Evolutionary conservation across 2,329 filamentous ascomycete species (phyloP).

Genomic region (Aspergillus ruber): DNA sequence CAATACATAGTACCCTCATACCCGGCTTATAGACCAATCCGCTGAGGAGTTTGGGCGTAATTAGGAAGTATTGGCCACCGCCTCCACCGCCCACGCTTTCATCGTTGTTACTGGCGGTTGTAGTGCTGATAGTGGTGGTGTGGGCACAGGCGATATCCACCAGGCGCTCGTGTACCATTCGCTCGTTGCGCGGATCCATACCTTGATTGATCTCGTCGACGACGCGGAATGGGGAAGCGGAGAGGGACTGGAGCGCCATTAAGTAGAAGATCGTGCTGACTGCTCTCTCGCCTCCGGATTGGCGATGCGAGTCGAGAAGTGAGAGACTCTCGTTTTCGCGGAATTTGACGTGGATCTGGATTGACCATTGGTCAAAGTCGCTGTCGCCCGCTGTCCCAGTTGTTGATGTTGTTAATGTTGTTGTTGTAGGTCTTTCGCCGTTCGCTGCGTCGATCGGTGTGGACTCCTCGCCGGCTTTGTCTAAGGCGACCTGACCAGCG

Average conservation of each 20-base stretch:
- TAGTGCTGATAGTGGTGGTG: background rate
- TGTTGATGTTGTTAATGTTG: background rate
- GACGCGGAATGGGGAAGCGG: slow-evolving; percentile 90
- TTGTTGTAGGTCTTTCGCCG: background rate
- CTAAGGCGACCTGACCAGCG: slow-evolving; percentile 78
- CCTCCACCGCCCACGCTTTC: slow-evolving; percentile 24
- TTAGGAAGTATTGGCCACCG: slow-evolving; percentile 82
- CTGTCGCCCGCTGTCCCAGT: slow-evolving; percentile 41
- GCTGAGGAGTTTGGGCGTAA: slow-evolving; percentile 89
- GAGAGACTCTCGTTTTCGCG: slow-evolving; percentile 79
- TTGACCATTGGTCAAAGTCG: slow-evolving; percentile 89
- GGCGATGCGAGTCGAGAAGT: slow-evolving; percentile 80
- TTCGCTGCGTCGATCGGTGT: slow-evolving; percentile 16
- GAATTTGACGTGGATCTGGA: slow-evolving; percentile 93
- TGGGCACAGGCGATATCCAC: slow-evolving; percentile 81
- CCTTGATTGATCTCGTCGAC: slow-evolving; percentile 99
- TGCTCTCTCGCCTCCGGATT: slow-evolving; percentile 91
- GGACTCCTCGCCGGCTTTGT: slow-evolving; percentile 56
- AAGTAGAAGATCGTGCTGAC: slow-evolving; percentile 98
- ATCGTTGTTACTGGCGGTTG: slow-evolving; percentile 41
- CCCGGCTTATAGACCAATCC: slow-evolving; percentile 78
- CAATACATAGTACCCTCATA: slow-evolving; percentile 92
- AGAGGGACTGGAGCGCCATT: slow-evolving; percentile 92
- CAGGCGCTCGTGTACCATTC: slow-evolving; percentile 96
- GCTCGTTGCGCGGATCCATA: slow-evolving; percentile 97